Conservation (phyloP, 2,329 filamentous ascomycete genomes). For the Alternaria viburni region DNA sequence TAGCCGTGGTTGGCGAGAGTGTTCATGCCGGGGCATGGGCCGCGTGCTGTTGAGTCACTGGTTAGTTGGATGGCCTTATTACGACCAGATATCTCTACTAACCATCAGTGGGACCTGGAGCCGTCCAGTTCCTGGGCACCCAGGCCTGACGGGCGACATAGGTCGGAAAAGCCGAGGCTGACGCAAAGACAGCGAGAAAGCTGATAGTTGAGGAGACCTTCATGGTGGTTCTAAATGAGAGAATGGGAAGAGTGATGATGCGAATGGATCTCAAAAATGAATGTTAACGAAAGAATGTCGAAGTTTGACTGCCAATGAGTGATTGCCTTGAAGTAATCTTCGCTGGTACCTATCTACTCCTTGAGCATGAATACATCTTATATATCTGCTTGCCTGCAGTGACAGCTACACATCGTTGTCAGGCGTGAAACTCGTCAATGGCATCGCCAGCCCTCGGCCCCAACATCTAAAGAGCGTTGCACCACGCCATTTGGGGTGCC, state of each 20-base stretch:
- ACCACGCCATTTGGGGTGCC: neutral
- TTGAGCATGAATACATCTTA: constrained; percentile 1
- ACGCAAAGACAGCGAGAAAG: neutral
- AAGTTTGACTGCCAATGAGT: neutral
- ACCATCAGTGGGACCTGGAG: constrained; percentile 10
- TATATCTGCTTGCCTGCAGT: neutral
- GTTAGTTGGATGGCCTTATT: neutral
- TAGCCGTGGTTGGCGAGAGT: neutral
- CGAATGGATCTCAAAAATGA: neutral
- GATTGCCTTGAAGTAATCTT: neutral
- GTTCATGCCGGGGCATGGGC: neutral
- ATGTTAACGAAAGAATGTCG: neutral
- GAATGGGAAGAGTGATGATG: neutral
- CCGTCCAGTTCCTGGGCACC: constrained; percentile 4
- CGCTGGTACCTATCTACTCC: neutral
- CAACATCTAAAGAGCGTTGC: neutral
- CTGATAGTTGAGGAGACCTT: neutral
- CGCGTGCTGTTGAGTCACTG: neutral
- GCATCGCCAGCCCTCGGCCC: neutral
- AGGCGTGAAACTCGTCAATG: neutral
- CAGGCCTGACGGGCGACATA: constrained; percentile 8
- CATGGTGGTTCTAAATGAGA: neutral
- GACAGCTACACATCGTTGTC: neutral
- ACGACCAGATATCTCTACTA: neutral
- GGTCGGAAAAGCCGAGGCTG: constrained; percentile 5